Evolutionary conservation across 2,329 filamentous ascomycete genomes (phyloP).

Genomic region (Neodidymelliopsis sp.): DNA sequence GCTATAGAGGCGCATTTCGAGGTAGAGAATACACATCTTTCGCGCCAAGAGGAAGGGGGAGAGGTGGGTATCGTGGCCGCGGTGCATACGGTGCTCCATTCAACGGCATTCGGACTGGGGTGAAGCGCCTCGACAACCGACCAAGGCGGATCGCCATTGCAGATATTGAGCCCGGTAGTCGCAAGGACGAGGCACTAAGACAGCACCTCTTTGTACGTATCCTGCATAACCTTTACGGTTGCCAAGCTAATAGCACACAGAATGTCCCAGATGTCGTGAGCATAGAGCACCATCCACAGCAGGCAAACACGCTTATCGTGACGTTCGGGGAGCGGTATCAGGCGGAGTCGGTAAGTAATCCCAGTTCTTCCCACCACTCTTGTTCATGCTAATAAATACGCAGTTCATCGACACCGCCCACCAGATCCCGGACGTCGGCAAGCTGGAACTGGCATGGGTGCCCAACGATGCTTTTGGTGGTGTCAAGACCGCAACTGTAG

Average conservation of each 20-base stretch:
- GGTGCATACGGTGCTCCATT: conserved; percentile 43
- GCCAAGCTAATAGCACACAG: conserved; percentile 9
- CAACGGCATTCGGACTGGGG: conserved; percentile 52
- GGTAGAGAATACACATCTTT: conserved; percentile 28
- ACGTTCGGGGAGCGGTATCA: conserved; percentile 60
- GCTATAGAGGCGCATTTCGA: conserved; percentile 27
- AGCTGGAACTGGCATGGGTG: conserved; percentile 73
- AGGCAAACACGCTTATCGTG: conserved; percentile 49
- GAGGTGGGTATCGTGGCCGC: conserved; percentile 55
- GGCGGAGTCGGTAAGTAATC: conserved; percentile 66
- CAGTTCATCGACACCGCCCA: conserved; percentile 62
- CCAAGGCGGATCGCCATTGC: conserved; percentile 72
- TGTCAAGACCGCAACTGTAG: conserved; percentile 7
- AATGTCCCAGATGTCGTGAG: conserved; percentile 47
- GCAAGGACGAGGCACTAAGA: conserved; percentile 71
- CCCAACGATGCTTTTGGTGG: conserved; percentile 36
- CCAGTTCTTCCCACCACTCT: background rate
- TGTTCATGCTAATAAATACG: background rate
- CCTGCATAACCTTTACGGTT: background rate
- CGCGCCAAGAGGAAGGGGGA: conserved; percentile 51
- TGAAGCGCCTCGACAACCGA: conserved; percentile 75
- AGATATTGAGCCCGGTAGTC: conserved; percentile 68
- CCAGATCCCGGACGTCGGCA: conserved; percentile 68
- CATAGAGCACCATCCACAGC: conserved; percentile 50
- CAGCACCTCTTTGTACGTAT: conserved; percentile 67